A percentile compares a stretch with the other conserved stretches of the same genome.
These are phyloP conservation scores for Lentinula raphanica DNA, from an alignment of 768 basidiomycete genomes.

Conservation along the genomic window DNA sequence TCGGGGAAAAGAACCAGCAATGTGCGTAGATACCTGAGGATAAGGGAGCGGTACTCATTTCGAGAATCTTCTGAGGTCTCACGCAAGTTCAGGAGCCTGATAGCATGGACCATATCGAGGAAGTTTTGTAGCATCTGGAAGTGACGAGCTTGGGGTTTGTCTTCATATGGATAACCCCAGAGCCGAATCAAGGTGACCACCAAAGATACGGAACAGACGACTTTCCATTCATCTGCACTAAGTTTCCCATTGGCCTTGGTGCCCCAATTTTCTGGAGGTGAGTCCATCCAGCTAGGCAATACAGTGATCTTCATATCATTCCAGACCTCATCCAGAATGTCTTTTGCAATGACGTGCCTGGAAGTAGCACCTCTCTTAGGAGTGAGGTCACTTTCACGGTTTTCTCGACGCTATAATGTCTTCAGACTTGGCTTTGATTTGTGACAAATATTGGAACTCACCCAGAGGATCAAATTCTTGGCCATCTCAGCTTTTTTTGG, in stretches of 20 bases:
- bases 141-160: too few species aligned
- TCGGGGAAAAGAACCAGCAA: neutral
- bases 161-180: too few species aligned
- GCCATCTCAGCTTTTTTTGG: neutral
- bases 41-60: neutral
- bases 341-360: neutral
- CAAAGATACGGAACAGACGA: too few species aligned
- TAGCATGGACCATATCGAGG: neutral
- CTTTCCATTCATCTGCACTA: neutral
- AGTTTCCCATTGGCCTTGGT: too few species aligned
- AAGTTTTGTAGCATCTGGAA: neutral
- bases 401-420: neutral
- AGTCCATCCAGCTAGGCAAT: neutral
- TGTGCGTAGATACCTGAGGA: neutral
- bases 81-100: neutral
- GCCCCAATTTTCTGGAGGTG: too few species aligned
- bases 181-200: too few species aligned
- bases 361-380: neutral
- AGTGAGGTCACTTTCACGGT: neutral
- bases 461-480: neutral
- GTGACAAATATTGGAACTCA: neutral
- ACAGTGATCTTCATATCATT: neutral
- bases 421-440: neutral
- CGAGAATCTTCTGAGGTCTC: too few species aligned
- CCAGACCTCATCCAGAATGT: neutral